Evolutionary conservation across 2,329 filamentous ascomycete species (phyloP), one percentile per base, ranked within the genome.

Genomic region (Paecilomyces dactylethromorphus): DNA sequence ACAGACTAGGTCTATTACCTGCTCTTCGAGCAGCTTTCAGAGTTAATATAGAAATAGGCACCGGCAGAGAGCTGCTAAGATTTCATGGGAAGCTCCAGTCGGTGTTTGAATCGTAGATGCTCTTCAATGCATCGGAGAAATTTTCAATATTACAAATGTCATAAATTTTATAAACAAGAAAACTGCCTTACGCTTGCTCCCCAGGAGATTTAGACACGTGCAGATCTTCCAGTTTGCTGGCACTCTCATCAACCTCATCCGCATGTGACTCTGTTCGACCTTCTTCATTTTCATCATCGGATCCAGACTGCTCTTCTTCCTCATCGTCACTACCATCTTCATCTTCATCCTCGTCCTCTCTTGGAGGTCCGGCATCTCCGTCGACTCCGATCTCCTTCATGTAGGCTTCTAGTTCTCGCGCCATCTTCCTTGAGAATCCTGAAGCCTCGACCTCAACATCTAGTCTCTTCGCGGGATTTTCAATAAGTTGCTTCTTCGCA

Each of bases 401-500:
- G 64, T 96, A 96, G 10, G 85, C 84, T 70, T 97, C 94, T 15
- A 99, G 78, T 66, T 99, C 94, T 74, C 94, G 96, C 15, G 91
- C 85, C 89, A 97, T 96, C 78, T 96, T 97, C 79, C 89, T 95
- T 21, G 91, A 96, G 74, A 99, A 97, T 0, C 94, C 94, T 1
- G 91, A 96, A 0, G 94, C 94, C 70, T 95, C 89, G 1, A 96
- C 92, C 32, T 90, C 85, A 15, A 95, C 87, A 74, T 99, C 95
- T 15, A 99, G 76, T 64, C 94, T 83, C 62, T 80, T 86, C 0
- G 80, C 81, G 12, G 85, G 85, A 58, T 87, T 85, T 69, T 84
- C 83, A 12, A 67, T 58, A 56, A 92, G 78, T 0, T 81, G 82
- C 74, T 92, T 94, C 70, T 88, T 89, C 22, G 91, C 91, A 62